Conservation (phyloP, 768 basidiomycete genomes). For the Mycena kentingensis region DNA sequence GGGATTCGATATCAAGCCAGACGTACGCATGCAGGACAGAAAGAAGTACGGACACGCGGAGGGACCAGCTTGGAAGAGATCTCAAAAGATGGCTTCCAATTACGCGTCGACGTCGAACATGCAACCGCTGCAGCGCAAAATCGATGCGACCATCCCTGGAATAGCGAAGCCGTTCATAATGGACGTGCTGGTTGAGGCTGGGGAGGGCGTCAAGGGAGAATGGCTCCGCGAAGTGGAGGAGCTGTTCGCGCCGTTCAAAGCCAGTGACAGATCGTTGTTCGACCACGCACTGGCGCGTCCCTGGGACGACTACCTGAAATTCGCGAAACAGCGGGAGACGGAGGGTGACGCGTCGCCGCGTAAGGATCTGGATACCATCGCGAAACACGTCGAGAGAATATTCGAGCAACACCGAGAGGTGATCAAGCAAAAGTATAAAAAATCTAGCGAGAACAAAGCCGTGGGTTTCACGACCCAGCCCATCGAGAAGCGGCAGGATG, state of each 20-base stretch:
- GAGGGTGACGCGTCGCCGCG: conserved; percentile 24
- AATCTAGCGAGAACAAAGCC: not conserved
- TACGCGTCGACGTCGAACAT: conserved; percentile 10
- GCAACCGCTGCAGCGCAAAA: conserved; percentile 15
- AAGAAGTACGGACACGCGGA: conserved; percentile 21
- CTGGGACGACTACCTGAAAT: conserved; percentile 36
- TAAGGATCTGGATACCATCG: conserved; percentile 40
- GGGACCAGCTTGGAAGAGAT: conserved; percentile 27
- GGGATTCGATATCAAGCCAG: conserved; percentile 46
- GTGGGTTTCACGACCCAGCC: conserved; percentile 37
- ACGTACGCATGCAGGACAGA: conserved; percentile 33
- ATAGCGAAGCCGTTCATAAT: conserved; percentile 31
- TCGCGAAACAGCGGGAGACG: conserved; percentile 23
- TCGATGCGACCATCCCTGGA: conserved; percentile 5
- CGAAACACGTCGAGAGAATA: conserved; percentile 41
- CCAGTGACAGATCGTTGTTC: not conserved
- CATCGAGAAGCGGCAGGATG: conserved; percentile 52
- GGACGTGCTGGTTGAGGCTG: conserved; percentile 26
- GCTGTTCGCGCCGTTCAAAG: conserved; percentile 21
- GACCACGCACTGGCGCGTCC: conserved; percentile 37
- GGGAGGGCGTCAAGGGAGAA: conserved; percentile 13
- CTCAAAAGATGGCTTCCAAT: conserved; percentile 4
- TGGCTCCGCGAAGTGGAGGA: conserved; percentile 24
- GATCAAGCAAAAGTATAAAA: not conserved
- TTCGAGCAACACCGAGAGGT: conserved; percentile 26